Evolutionary conservation across 768 basidiomycete species (phyloP).

Genomic region (Leccinum boreale): DNA sequence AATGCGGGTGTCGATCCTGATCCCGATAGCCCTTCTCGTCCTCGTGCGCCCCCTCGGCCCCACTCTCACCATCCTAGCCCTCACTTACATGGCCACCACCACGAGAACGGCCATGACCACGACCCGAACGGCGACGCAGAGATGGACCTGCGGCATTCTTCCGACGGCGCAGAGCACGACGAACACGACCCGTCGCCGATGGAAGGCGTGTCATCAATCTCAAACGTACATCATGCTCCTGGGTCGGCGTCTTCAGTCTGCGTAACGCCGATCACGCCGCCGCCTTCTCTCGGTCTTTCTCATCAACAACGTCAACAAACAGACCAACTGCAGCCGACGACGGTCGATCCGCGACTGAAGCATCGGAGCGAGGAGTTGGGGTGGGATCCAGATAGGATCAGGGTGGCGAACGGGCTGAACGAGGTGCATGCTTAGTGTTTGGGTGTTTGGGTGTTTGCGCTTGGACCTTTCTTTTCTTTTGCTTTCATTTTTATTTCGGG

Average conservation of each 20-base stretch:
- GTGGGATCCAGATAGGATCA: slow-evolving; percentile 23
- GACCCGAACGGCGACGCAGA: slow-evolving; percentile 11
- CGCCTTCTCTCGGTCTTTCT: slow-evolving; percentile 16
- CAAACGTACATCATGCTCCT: slow-evolving; percentile 10
- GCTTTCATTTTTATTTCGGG: neutral
- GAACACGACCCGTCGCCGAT: slow-evolving; percentile 34
- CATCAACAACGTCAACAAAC: slow-evolving; percentile 1
- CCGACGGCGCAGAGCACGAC: slow-evolving; percentile 23
- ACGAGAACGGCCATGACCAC: neutral
- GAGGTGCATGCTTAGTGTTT: slow-evolving; percentile 14
- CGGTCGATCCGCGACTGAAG: slow-evolving; percentile 29
- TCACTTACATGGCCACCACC: neutral
- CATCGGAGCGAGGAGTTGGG: slow-evolving; percentile 29
- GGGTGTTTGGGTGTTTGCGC: neutral
- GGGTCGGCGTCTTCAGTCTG: slow-evolving; percentile 24
- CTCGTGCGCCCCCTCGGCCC: neutral
- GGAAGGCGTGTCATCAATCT: slow-evolving; percentile 28
- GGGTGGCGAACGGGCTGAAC: slow-evolving; percentile 14
- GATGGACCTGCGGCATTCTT: slow-evolving; percentile 26
- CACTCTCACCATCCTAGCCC: too few relatives aligned
- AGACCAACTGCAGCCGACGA: slow-evolving; percentile 1
- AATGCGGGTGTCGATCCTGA: neutral
- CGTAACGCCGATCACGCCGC: slow-evolving; percentile 32
- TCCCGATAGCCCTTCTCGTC: neutral
- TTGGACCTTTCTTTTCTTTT: neutral